Base-by-base conservation (phyloP, 352 stramenopile genomes). In the Globisporangium recalcitrans region DNA sequence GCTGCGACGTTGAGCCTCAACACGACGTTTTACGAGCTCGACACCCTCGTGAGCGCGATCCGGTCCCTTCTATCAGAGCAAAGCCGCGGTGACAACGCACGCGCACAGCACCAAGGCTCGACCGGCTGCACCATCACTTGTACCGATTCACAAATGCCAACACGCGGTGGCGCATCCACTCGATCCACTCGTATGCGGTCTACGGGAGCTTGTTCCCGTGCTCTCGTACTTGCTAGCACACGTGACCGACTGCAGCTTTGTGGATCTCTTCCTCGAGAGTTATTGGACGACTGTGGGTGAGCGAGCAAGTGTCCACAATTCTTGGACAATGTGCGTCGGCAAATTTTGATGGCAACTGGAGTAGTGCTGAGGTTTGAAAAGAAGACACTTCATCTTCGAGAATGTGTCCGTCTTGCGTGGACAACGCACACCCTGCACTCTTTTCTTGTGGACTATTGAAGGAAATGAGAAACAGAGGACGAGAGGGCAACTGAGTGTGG, bases 201-300 rank as follows among this genome's bases (percentile, higher is more conserved):
- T 88, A 89, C 46, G 63, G 68, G 2, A 85, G 70, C 13, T 66
- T 69, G 21, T 63, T 88, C 29, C 78, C 5, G 58, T 85, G 1
- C 9, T 65, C 16, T 40, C 51, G 3, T 88, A 88, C 38, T 65
- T 74, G 0, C 2, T 65, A 0, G 78, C 75, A 0, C 65, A 85
- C 10, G 29, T 72, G 13, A 65, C 87, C 14, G 77, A 87, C 47
- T 71, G 58, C 48, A 74, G 57, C 53, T 73, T 82, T 21, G 70
- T 67, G 26, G 70, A 75, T 48, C 64, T 71, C 10, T 80, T 68
- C 24, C 63, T 80, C 8, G 72, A 80, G 16, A 68, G 61, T 34
- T 72, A 74, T 7, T 82, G 69, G 70, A 63, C 74, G 31, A 68
- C 72, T 0, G 60, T 73, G 1, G 27, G 14, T 34, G 24, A 32